Evolutionary conservation across 352 stramenopile species (phyloP).

Genomic region (Thalassiosira sp.): DNA sequence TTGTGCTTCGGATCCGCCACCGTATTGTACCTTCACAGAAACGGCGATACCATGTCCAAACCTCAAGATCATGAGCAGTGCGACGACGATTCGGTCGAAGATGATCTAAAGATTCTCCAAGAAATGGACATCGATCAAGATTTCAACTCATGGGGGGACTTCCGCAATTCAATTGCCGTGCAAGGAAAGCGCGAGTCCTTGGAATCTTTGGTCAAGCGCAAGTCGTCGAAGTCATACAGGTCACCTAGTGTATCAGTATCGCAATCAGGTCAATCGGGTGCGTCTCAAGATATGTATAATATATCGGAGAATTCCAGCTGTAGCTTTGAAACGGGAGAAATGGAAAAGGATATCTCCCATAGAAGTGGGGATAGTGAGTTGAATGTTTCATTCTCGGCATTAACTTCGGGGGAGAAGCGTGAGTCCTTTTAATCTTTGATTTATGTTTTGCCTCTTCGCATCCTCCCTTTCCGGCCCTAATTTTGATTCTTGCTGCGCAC

Average conservation of each 20-base stretch:
- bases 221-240: too few relatives aligned
- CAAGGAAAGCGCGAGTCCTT: conserved; percentile 17
- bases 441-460: too few relatives aligned
- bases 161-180: conserved; percentile 19
- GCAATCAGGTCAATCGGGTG: background rate
- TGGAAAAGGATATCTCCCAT: background rate
- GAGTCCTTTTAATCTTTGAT: too few relatives aligned
- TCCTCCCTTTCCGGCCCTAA: too few relatives aligned
- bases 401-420: conserved; percentile 34
- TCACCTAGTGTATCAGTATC: too few relatives aligned
- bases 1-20: too few relatives aligned
- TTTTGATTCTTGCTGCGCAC: too few relatives aligned
- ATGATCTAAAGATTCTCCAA: conserved; percentile 31
- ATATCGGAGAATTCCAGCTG: background rate
- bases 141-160: conserved; percentile 35
- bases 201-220: too few relatives aligned
- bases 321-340: background rate
- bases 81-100: conserved; percentile 16
- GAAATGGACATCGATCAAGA: conserved; percentile 45
- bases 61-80: conserved; percentile 1
- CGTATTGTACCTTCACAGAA: too few relatives aligned
- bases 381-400: conserved; percentile 14
- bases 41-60: too few relatives aligned
- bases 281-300: background rate
- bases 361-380: background rate